These are phyloP conservation scores for Musa balbisiana DNA, from an alignment of 202 grass and related monocot species.

Conservation along the genomic window DNA sequence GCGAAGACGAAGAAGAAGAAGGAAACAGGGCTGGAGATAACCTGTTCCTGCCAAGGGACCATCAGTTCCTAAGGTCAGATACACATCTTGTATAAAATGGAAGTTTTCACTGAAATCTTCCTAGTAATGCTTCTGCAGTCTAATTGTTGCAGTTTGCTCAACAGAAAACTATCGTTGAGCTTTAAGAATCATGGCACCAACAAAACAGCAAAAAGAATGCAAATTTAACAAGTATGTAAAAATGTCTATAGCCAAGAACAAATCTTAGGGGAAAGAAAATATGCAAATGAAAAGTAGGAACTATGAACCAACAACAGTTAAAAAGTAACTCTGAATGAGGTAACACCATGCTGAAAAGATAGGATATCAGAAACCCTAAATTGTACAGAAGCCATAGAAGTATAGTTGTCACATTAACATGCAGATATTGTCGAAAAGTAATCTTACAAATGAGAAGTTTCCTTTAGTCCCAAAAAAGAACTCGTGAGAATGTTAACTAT, in stretches of 20 bases:
- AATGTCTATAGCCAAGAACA: too few relatives aligned
- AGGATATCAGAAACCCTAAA: too few relatives aligned
- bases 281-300: not conserved
- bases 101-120: not conserved
- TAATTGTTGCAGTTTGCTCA: not conserved
- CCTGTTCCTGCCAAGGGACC: conserved; percentile 29
- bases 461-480: too few relatives aligned
- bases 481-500: too few relatives aligned
- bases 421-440: too few relatives aligned
- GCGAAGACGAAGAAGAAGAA: conserved; percentile 32
- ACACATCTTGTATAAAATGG: not conserved
- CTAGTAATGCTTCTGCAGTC: not conserved
- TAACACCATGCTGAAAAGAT: too few relatives aligned
- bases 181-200: not conserved
- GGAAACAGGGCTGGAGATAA: conserved; percentile 35
- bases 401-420: too few relatives aligned
- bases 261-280: not conserved
- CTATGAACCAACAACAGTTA: not conserved
- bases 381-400: too few relatives aligned
- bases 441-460: too few relatives aligned
- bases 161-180: not conserved
- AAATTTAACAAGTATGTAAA: not conserved
- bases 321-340: too few relatives aligned
- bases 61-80: not conserved
- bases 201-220: conserved; percentile 3